phyloP scores from a whole-genome alignment of 129 eudicot species.

The Centaurea solstitialis region DNA sequence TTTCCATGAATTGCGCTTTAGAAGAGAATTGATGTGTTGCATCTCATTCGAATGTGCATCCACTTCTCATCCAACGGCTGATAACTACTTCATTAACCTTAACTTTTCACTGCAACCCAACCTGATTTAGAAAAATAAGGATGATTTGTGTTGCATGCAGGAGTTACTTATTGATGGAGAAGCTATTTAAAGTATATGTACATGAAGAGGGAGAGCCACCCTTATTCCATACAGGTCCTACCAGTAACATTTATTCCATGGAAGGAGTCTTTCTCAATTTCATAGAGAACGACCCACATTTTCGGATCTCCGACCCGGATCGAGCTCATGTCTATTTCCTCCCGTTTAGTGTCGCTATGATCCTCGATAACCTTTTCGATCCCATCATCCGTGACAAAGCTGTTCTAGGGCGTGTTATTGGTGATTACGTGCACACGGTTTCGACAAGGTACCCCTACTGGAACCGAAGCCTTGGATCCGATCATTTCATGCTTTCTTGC shows the following conservation, averaged over 20 bases:
- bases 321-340: constrained; percentile 78
- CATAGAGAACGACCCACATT: constrained; percentile 41
- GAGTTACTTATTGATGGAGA: constrained; percentile 83
- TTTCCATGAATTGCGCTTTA: no score
- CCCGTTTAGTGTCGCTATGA: constrained; percentile 83
- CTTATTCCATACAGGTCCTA: constrained; percentile 67
- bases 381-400: constrained; percentile 74
- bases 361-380: constrained; percentile 62
- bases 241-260: constrained; percentile 62
- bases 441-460: constrained; percentile 70
- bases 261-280: constrained; percentile 69
- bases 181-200: constrained; percentile 61
- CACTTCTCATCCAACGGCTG: no score
- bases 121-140: background rate
- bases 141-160: constrained; percentile 25
- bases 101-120: no score
- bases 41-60: no score
- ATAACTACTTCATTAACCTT: no score
- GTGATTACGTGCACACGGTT: constrained; percentile 54
- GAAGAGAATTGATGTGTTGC: no score
- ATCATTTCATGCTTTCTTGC: constrained; percentile 93
- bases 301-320: constrained; percentile 54
- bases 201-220: constrained; percentile 88
- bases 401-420: constrained; percentile 58
- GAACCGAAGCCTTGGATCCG: constrained; percentile 88